phyloP scores from a whole-genome alignment of 345 rosid genomes.

The Streptanthus diversifolius region DNA sequence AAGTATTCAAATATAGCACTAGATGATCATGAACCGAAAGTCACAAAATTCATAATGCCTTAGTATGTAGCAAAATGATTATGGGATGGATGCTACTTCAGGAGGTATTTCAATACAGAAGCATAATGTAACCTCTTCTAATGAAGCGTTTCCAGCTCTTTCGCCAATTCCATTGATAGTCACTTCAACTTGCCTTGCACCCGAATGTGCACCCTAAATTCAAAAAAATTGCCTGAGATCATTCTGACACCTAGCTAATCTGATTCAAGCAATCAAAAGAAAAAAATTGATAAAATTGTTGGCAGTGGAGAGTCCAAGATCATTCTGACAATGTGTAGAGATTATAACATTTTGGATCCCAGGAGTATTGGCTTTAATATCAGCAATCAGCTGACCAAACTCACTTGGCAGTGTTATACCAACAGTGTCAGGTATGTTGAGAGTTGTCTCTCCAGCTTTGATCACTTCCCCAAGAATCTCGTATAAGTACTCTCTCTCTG shows the following conservation, averaged over 20 bases:
- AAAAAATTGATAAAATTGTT: constrained; percentile 45
- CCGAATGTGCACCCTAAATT: constrained; percentile 74
- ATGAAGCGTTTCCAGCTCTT: constrained; percentile 92
- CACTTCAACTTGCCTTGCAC: constrained; percentile 91
- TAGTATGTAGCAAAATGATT: neutral
- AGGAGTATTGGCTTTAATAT: constrained; percentile 78
- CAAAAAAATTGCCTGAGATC: neutral
- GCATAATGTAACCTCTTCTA: constrained; percentile 66
- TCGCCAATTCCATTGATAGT: constrained; percentile 96
- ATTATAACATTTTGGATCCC: constrained; percentile 77
- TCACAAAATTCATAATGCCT: neutral
- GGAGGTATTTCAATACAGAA: neutral
- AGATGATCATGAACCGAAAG: neutral
- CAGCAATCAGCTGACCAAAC: constrained; percentile 80
- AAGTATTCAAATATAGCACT: neutral
- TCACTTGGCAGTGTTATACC: constrained; percentile 74
- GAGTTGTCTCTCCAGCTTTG: constrained; percentile 91
- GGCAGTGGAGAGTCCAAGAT: constrained; percentile 98
- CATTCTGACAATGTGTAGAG: constrained; percentile 95
- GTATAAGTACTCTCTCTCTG: constrained; percentile 76
- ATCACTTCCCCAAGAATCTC: constrained; percentile 84
- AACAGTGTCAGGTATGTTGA: constrained; percentile 93
- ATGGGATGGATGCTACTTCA: neutral
- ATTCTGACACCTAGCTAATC: neutral
- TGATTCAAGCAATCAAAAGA: neutral